Evolutionary conservation across 1,284 basidiomycete genomes (phyloP).

Genomic region (Somion occarium): DNA sequence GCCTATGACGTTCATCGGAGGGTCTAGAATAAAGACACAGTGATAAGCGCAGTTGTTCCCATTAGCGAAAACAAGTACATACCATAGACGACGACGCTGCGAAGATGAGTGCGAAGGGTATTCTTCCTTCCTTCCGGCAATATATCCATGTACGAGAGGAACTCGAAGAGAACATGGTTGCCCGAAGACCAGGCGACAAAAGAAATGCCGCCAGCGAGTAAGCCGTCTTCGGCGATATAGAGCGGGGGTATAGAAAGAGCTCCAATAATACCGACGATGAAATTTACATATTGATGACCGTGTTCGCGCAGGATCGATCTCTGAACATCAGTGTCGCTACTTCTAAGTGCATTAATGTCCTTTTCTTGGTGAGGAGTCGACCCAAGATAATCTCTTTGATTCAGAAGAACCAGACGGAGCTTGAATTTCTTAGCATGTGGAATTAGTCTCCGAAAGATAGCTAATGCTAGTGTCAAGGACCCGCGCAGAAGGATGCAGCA

Average conservation of each 20-base stretch:
- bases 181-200: constrained; percentile 13
- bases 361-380: constrained; percentile 15
- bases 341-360: constrained; percentile 13
- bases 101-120: constrained; percentile 9
- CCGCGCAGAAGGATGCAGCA: not conserved
- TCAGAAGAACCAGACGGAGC: constrained; percentile 18
- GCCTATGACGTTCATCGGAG: not conserved
- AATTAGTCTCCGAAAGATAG: constrained; percentile 13
- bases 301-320: constrained; percentile 7
- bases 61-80: not conserved
- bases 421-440: constrained; percentile 13
- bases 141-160: constrained; percentile 9
- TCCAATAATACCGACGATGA: constrained; percentile 12
- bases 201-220: constrained; percentile 7
- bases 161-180: constrained; percentile 6
- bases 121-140: constrained; percentile 5
- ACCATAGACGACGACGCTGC: constrained; percentile 12
- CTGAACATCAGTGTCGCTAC: constrained; percentile 8
- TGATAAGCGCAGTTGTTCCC: not conserved
- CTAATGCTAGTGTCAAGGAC: constrained; percentile 1
- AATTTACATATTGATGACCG: constrained; percentile 7
- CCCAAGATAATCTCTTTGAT: constrained; percentile 20
- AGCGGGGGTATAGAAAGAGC: constrained; percentile 9
- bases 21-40: not conserved
- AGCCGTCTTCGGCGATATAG: not conserved